Conservation (phyloP, 805 yeast species). For the Teunomyces funiuensis region DNA sequence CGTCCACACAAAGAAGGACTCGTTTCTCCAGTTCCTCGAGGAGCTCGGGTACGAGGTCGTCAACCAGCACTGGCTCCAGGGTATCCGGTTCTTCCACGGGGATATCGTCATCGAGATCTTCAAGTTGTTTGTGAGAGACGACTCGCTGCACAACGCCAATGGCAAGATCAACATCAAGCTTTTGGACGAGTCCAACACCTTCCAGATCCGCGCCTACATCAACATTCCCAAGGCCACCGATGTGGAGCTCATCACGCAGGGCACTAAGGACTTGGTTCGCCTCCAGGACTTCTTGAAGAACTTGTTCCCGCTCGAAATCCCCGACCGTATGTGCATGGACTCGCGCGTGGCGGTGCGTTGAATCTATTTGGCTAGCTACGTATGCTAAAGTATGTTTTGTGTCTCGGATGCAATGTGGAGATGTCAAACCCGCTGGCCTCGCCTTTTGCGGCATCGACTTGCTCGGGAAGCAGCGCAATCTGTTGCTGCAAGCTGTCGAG, state of each 20-base stretch:
- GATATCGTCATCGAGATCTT: slow-evolving; percentile 61
- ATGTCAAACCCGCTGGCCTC: slow-evolving; percentile 10
- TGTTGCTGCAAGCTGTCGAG: slow-evolving; percentile 14
- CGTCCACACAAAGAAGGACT: slow-evolving; percentile 23
- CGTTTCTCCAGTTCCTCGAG: slow-evolving; percentile 45
- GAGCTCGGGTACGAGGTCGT: slow-evolving; percentile 72
- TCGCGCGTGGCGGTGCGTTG: slow-evolving; percentile 47
- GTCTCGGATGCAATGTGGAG: slow-evolving; percentile 1
- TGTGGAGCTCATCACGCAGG: slow-evolving; percentile 65
- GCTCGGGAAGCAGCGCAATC: slow-evolving; percentile 3
- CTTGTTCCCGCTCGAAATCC: slow-evolving; percentile 65
- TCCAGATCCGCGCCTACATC: slow-evolving; percentile 63
- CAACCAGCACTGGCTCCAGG: slow-evolving; percentile 60
- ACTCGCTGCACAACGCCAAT: slow-evolving; percentile 16
- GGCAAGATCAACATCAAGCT: slow-evolving; percentile 32
- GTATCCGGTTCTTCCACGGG: slow-evolving; percentile 60
- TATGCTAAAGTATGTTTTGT: slow-evolving; percentile 6
- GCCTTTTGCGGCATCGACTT: slow-evolving; percentile 12
- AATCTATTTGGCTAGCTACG: neutral
- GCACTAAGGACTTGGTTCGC: slow-evolving; percentile 59
- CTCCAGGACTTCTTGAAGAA: slow-evolving; percentile 69
- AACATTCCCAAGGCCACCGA: slow-evolving; percentile 74
- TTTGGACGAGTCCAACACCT: slow-evolving; percentile 55
- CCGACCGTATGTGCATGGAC: slow-evolving; percentile 81
- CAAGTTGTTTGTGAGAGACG: slow-evolving; percentile 43